These are phyloP conservation scores for Biscutella laevigata DNA, from an alignment of 441 rosid species.

Conservation along the genomic window DNA sequence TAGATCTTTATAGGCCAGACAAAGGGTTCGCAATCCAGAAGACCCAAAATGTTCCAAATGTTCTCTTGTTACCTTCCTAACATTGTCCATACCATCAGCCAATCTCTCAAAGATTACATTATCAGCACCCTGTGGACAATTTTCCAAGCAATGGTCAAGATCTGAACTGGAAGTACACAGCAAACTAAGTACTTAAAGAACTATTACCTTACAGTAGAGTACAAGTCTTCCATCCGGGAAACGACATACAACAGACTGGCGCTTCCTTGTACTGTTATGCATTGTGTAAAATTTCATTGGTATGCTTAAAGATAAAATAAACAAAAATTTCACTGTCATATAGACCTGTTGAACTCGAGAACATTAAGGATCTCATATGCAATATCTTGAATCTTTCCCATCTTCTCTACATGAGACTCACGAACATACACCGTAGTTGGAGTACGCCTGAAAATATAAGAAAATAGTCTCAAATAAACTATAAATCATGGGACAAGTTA, in stretches of 20 bases:
- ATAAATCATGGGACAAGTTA: constrained; percentile 6
- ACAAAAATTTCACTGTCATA: constrained; percentile 4
- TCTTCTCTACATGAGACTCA: constrained; percentile 88
- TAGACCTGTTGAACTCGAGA: constrained; percentile 87
- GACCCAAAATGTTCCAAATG: constrained; percentile 96
- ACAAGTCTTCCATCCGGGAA: constrained; percentile 86
- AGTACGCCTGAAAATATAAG: constrained; percentile 56
- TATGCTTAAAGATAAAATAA: constrained; percentile 18
- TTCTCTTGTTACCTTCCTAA: constrained; percentile 66
- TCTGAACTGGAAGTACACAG: constrained; percentile 12
- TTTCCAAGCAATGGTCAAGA: constrained; percentile 30
- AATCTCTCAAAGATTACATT: constrained; percentile 87
- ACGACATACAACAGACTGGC: constrained; percentile 94
- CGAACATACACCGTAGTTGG: constrained; percentile 85
- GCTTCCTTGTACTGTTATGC: constrained; percentile 76
- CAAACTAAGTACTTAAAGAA: constrained; percentile 15
- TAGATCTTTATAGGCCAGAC: constrained; percentile 86
- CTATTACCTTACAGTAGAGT: constrained; percentile 81
- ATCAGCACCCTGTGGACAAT: constrained; percentile 90
- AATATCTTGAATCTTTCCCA: constrained; percentile 71
- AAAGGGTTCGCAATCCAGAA: constrained; percentile 97
- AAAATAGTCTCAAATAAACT: constrained; percentile 14
- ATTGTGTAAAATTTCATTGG: constrained; percentile 25
- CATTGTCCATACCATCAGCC: constrained; percentile 54
- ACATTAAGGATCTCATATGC: constrained; percentile 85